Percentiles rank a stretch among this genome's conserved stretches.
phyloP scores from a whole-genome alignment of 2,329 filamentous ascomycete genomes.

The Aspergillus quadricinctus region DNA sequence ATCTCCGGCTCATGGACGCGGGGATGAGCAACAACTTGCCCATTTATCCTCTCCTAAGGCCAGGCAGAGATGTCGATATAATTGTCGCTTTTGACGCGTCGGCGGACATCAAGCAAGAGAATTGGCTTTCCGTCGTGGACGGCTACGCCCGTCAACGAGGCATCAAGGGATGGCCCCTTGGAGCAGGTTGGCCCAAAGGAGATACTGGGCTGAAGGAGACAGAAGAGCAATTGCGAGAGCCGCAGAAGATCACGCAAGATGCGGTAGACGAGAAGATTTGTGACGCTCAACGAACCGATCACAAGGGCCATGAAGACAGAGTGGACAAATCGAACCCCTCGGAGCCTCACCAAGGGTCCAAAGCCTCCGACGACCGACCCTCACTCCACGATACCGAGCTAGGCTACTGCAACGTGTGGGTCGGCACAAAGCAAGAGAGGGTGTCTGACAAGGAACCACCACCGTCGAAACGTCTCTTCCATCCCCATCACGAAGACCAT shows the following conservation, averaged over 20 bases:
- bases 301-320: constrained; percentile 11
- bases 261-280: constrained; percentile 62
- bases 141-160: constrained; percentile 87
- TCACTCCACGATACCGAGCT: constrained; percentile 50
- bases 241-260: constrained; percentile 57
- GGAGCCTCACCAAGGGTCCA: constrained; percentile 40
- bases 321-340: constrained; percentile 18
- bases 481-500: constrained; percentile 49
- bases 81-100: constrained; percentile 92
- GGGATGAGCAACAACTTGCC: constrained; percentile 98
- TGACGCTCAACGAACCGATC: constrained; percentile 48
- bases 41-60: constrained; percentile 87
- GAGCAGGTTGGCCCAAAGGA: constrained; percentile 81
- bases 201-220: constrained; percentile 57
- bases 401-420: constrained; percentile 92
- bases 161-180: constrained; percentile 90
- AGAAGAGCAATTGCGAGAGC: constrained; percentile 61
- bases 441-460: constrained; percentile 52
- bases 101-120: constrained; percentile 87
- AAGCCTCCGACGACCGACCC: constrained; percentile 41
- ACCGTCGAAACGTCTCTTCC: constrained; percentile 47
- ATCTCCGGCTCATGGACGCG: constrained; percentile 88
- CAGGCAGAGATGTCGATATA: constrained; percentile 82
- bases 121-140: constrained; percentile 90
- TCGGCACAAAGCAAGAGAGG: constrained; percentile 76